Conservation (phyloP, 2,329 filamentous ascomycete species). For the Teratosphaeria gauchensis region DNA sequence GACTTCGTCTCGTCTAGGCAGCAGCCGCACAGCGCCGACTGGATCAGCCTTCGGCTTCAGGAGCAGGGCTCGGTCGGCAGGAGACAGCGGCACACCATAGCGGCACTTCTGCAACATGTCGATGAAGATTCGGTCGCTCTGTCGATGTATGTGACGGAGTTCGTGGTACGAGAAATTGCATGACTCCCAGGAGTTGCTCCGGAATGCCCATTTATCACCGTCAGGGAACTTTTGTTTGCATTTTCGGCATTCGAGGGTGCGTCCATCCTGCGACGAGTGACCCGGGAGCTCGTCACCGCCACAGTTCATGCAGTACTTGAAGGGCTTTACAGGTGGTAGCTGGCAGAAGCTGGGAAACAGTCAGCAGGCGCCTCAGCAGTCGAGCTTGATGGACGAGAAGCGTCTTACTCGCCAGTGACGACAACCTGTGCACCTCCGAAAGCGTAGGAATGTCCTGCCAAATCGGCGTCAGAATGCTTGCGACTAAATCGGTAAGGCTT, state of each 20-base stretch:
- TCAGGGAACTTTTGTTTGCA: conserved; percentile 29
- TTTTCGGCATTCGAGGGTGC: not conserved
- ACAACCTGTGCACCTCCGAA: conserved; percentile 42
- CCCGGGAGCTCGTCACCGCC: conserved; percentile 20
- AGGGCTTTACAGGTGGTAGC: conserved; percentile 50
- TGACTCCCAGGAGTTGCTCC: conserved; percentile 44
- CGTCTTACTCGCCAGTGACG: conserved; percentile 34
- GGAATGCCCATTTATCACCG: conserved; percentile 52
- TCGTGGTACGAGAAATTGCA: conserved; percentile 46
- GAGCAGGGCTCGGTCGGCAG: conserved; percentile 31
- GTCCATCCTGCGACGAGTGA: conserved; percentile 7
- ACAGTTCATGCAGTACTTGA: conserved; percentile 43
- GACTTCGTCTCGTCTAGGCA: conserved; percentile 18
- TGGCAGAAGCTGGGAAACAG: conserved; percentile 39
- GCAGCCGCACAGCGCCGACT: conserved; percentile 34
- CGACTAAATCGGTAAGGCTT: not conserved
- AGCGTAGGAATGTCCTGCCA: conserved; percentile 8
- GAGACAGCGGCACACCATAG: not conserved
- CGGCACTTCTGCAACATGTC: conserved; percentile 47
- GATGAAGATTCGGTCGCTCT: conserved; percentile 46
- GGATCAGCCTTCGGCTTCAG: conserved; percentile 37
- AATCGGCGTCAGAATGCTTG: not conserved
- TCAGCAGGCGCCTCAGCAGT: not conserved
- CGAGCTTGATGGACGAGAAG: not conserved
- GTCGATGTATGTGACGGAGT: conserved; percentile 48